Evolutionary conservation across 345 rosid species (phyloP), one percentile per base, ranked within the genome.

Genomic region (Abelmoschus esculentus): DNA sequence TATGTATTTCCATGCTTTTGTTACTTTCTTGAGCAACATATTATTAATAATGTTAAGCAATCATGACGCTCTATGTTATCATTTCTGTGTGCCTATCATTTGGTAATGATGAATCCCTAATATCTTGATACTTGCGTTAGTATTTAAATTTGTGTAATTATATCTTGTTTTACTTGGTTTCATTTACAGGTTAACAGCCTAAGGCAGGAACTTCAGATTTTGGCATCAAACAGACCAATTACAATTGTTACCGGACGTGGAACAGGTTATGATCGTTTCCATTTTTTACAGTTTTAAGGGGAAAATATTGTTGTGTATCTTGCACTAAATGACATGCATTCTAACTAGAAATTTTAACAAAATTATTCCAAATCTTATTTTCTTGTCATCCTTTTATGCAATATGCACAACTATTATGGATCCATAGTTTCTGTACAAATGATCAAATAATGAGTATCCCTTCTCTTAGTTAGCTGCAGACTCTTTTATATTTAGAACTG

Each of bases 171-270:
- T 8, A 66, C 58, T 78, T 42, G 64, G 61, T 65, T 9, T 32
- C 70, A 53, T 79, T 42, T 75, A 19, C 79, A 95, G 99, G 97
- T 95, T 66, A 77, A 80, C 72, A 89, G 78, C 74, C 80, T 92
- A n/a, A 85, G 89, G 63, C 76, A 84, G 81, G 92, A 92, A 77
- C 82, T 92, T 78, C 85, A 80, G 74, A 61, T 80, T 52, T 66
- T 95, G 72, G 70, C 86, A 15, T 78, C 90, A 68, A 86, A 72
- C 55, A 78, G 90, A 74, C 79, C 92, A 70, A 66, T 95, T 67
- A 90, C 90, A 8, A 85, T 95, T 66, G 79, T 91, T 66, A 87
- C 96, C 71, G 72, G 87, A 59, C 79, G 76, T 71, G 89, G 92
- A 76, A 74, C 83, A 88, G 93, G 97, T 95, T 71, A 17, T 56